A percentile compares a stretch with the other conserved stretches of the same genome.
phyloP scores from a whole-genome alignment of 2,329 filamentous ascomycete genomes.

The Aspergillus vadensis region DNA sequence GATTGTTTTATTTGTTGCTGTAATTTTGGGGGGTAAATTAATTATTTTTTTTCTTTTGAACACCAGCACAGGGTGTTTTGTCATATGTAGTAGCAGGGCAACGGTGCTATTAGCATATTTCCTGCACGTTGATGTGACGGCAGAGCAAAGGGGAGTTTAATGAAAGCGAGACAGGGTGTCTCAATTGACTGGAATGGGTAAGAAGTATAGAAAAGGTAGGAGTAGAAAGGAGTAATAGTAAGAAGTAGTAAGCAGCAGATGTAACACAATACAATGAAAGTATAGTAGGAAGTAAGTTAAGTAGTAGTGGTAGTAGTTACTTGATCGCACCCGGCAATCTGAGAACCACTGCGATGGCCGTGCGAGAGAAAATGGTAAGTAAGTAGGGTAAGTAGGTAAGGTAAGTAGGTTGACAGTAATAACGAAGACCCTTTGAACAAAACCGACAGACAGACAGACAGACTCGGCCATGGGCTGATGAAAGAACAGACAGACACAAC shows the following conservation, averaged over 20 bases:
- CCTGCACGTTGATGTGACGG: neutral
- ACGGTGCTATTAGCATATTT: conserved; percentile 4
- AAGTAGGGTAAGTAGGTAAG: no score
- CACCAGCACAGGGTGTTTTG: neutral
- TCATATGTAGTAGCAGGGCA: neutral
- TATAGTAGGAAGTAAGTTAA: neutral
- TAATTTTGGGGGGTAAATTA: neutral
- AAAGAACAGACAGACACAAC: neutral
- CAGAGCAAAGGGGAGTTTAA: neutral
- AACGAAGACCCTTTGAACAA: neutral
- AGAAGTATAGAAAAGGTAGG: neutral
- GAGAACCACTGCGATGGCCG: no score
- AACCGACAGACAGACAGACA: neutral
- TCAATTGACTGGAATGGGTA: neutral
- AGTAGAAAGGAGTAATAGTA: neutral
- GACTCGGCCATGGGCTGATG: neutral
- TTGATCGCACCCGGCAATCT: neutral
- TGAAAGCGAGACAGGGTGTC: conserved; percentile 3
- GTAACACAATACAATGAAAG: neutral
- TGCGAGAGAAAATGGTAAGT: no score
- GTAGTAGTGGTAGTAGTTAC: neutral
- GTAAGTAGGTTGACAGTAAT: no score
- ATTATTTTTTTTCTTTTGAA: neutral
- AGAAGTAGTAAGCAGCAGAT: neutral
- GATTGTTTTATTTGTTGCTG: neutral